These are phyloP conservation scores for Wickerhamiella dianesei DNA, from an alignment of 805 yeast genomes.

Conservation along the genomic window DNA sequence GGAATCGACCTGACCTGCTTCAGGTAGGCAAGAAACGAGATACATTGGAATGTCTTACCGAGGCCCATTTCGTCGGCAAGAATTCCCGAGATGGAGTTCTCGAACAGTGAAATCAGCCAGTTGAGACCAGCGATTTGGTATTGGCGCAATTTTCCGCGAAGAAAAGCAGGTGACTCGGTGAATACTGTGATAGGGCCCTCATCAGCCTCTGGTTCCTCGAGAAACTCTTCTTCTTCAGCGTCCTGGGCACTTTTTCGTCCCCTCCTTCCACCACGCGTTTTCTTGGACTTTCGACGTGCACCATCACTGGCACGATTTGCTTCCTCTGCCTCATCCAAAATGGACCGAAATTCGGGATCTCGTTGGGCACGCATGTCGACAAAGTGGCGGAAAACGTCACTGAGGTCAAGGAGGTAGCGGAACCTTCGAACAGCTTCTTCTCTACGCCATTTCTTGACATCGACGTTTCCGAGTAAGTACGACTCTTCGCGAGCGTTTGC, in stretches of 20 bases:
- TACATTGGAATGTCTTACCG: constrained; percentile 91
- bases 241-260: constrained; percentile 33
- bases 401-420: constrained; percentile 62
- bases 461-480: constrained; percentile 10
- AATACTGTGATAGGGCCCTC: constrained; percentile 43
- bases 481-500: constrained; percentile 6
- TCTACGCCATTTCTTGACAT: constrained; percentile 7
- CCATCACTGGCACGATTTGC: constrained; percentile 7
- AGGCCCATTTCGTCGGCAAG: constrained; percentile 98
- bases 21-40: constrained; percentile 77
- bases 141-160: constrained; percentile 65
- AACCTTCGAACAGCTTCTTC: constrained; percentile 61
- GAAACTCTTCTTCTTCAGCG: constrained; percentile 38
- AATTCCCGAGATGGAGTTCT: constrained; percentile 78
- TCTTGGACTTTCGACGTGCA: neutral
- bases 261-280: constrained; percentile 24
- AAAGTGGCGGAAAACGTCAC: constrained; percentile 76
- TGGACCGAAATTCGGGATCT: constrained; percentile 43
- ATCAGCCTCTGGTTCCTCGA: constrained; percentile 11
- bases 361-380: constrained; percentile 66
- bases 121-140: constrained; percentile 91
- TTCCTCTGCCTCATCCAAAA: constrained; percentile 24
- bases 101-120: constrained; percentile 81
- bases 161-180: constrained; percentile 68
- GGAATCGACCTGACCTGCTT: constrained; percentile 61